Evolutionary conservation across 2,329 filamentous ascomycete species (phyloP), one percentile per base, ranked within the genome.

Genomic region (Colletotrichum zoysiae): DNA sequence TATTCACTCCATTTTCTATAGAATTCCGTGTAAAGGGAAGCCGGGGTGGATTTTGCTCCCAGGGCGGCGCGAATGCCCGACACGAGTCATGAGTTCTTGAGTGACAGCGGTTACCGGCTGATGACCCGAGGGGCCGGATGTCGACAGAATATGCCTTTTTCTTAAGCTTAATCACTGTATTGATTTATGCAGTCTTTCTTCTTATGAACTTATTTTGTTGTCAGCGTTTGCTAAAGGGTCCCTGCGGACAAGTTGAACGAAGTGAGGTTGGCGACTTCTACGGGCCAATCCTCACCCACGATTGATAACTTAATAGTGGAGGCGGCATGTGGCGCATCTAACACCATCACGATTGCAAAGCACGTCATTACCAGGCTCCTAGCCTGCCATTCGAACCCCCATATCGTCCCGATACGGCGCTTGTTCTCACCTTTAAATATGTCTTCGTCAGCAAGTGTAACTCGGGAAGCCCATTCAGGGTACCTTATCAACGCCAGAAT

Each of bases 301-400:
- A n/a, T n/a, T 7, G 18, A 11, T 30, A 33, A 33, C 18, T 7
- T 0, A 38, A 20, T 18, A 38, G 33, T 18, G 30, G 18, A 30
- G 20, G 33, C 30, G 12, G 30, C 30, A 18, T 55, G 30, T 23
- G 20, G n/a, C 44, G 11, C 30, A 26, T 63, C 68, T 67, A 44
- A 59, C 69, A 71, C 65, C 69, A 71, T 71, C 65, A 59, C 46
- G 44, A 35, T 51, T 59, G 51, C 55, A 26, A 64, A 71, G 69
- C 69, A 71, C 69, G 69, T 55, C 65, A 71, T 71, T 48, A 11
- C 2, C 16, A 26, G 56, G 53, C 58, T 58, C 20, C 38, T 20
- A 30, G 38, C 44, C 53, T 8, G 20, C 30, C 58, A 62, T 51
- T 40, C n/a, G n/a, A 46, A 62, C 11, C 23, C 20, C n/a, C 51